phyloP scores from a whole-genome alignment of 148 eudicot species.

The Camellia japonica region DNA sequence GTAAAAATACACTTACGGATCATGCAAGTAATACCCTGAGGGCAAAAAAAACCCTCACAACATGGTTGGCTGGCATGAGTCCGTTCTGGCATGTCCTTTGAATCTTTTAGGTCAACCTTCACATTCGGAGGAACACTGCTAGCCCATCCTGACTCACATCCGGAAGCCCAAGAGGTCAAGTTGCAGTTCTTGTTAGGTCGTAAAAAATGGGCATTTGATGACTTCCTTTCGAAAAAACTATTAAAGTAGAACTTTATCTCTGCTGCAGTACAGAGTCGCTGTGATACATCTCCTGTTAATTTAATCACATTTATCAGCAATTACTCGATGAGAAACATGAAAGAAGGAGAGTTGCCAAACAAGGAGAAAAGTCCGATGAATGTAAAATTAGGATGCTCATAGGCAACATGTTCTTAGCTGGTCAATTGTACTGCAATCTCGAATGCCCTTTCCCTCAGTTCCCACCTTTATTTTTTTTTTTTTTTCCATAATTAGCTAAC shows the following conservation, averaged over 20 bases:
- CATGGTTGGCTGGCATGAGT: constrained; percentile 67
- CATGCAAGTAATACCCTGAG: constrained; percentile 97
- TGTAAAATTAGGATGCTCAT: not conserved
- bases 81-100: constrained; percentile 55
- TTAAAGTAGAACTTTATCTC: constrained; percentile 76
- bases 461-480: not conserved
- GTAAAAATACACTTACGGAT: constrained; percentile 66
- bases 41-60: constrained; percentile 94
- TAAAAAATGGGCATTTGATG: constrained; percentile 45
- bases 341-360: not conserved
- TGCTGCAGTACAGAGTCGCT: constrained; percentile 76
- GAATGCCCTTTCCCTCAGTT: not conserved
- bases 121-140: constrained; percentile 39
- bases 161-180: constrained; percentile 65
- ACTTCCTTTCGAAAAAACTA: constrained; percentile 48
- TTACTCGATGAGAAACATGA: not conserved
- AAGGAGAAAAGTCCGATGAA: not conserved
- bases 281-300: constrained; percentile 53
- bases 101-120: constrained; percentile 58
- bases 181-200: constrained; percentile 89
- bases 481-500: not conserved
- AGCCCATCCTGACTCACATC: constrained; percentile 98
- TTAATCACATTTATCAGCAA: not conserved
- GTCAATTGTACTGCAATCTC: no score
- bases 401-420: not conserved